Evolutionary conservation across 352 stramenopile species (phyloP), one percentile per base, ranked within the genome.

Genomic region (Pythium dissimile): DNA sequence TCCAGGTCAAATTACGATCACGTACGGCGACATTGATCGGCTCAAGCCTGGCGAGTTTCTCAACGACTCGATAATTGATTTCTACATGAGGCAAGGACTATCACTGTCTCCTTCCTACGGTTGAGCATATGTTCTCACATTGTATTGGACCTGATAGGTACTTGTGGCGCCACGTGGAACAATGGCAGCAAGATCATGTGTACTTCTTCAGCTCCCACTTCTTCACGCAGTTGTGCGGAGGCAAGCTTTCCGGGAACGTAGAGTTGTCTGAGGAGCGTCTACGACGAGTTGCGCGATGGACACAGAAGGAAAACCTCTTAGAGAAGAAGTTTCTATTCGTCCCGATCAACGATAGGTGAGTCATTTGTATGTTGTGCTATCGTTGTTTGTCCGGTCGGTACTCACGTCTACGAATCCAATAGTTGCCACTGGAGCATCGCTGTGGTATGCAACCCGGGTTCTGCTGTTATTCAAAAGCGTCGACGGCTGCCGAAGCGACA

Each of bases 191-290:
- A 48, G 53, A 86, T 21, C 55, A 76, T 39, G 77, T 92, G 24
- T 93, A 98, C 58, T 93, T 98, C 56, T 98, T 98, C 64, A 97
- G 88, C 20, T 97, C 92, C 12, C 92, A 98, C 67, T 98, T 98
- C 53, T 98, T 96, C 72, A 95, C 94, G 23, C 96, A 92, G 24
- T 62, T 98, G 10, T 75, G 82, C 52, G 75, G 89, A 20, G 69
- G 86, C 21, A 61, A 51, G 18, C 26, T 64, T 7, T 58, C 48
- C 2, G 50, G 54, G 69, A 46, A 62, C 64, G 21, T 61, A 18
- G 37, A 47, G 7, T 9, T 61, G 6, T 35, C 72, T 1, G 69
- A 83, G 37, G 75, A 87, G 45, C 73, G 77, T 18, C 80, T 86
- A 41, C 60, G 66, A 7, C 69, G 80, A 38, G 74, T 90, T 13